Conservation (phyloP, 768 basidiomycete species). For the Lyophyllum atratum region DNA sequence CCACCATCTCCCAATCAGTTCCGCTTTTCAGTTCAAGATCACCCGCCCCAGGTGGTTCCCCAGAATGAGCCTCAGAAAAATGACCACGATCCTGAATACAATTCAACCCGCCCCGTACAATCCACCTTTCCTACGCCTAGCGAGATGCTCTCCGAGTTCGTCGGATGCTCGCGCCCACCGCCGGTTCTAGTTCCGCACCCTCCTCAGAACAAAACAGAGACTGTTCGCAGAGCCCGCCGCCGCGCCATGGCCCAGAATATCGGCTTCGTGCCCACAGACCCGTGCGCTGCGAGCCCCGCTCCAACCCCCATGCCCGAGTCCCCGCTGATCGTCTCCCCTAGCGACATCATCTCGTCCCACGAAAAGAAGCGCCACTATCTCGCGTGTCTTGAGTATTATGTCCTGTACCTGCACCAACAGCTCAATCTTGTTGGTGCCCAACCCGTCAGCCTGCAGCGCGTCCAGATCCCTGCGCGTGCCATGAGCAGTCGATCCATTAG, state of each 20-base stretch:
- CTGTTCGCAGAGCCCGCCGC: slow-evolving; percentile 57
- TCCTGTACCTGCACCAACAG: slow-evolving; percentile 65
- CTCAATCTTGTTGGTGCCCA: slow-evolving; percentile 48
- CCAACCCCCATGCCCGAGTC: neutral
- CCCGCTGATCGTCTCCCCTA: slow-evolving; percentile 23
- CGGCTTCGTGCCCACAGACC: slow-evolving; percentile 62
- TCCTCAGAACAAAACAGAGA: slow-evolving; percentile 37
- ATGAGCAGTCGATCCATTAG: slow-evolving; percentile 66
- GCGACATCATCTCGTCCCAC: slow-evolving; percentile 76
- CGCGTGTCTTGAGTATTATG: slow-evolving; percentile 73
- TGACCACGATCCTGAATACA: slow-evolving; percentile 4
- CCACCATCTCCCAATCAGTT: slow-evolving; percentile 2
- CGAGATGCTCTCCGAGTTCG: slow-evolving; percentile 55
- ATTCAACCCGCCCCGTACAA: slow-evolving; percentile 21
- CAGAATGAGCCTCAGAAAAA: slow-evolving; percentile 9
- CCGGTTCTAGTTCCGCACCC: neutral
- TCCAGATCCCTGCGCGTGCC: slow-evolving; percentile 48
- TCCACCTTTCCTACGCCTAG: slow-evolving; percentile 65
- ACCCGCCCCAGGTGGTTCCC: neutral
- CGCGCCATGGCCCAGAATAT: slow-evolving; percentile 57
- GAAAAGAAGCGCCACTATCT: slow-evolving; percentile 78
- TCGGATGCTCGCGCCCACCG: slow-evolving; percentile 15
- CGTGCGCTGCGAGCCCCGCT: slow-evolving; percentile 39
- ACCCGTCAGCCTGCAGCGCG: slow-evolving; percentile 51
- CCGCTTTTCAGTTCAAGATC: neutral